Evolutionary conservation across 495 filamentous ascomycete genomes (phyloP).

Genomic region (Delitschia confertaspora): DNA sequence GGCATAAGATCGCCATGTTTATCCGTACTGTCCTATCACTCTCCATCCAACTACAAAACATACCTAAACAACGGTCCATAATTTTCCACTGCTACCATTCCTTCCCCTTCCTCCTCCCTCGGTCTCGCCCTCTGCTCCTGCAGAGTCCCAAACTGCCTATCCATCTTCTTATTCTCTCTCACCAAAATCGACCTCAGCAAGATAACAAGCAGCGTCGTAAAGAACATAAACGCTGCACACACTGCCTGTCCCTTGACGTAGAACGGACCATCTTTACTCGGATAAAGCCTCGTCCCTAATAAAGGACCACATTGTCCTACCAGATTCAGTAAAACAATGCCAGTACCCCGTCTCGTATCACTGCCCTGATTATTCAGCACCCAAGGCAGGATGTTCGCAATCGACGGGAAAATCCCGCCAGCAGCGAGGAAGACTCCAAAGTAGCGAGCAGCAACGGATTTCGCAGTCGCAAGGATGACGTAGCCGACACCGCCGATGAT

Average conservation of each 20-base stretch:
- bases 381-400: slow-evolving; percentile 29
- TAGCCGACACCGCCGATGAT: slow-evolving; percentile 63
- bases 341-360: slow-evolving; percentile 47
- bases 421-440: slow-evolving; percentile 32
- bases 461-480: slow-evolving; percentile 33
- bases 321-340: slow-evolving; percentile 49
- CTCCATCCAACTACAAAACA: slow-evolving; percentile 25
- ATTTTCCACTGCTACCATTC: slow-evolving; percentile 16
- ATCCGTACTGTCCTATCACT: too few species aligned
- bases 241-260: slow-evolving; percentile 51
- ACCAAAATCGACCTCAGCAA: slow-evolving; percentile 41
- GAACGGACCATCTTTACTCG: slow-evolving; percentile 46
- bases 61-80: slow-evolving; percentile 22
- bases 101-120: background rate
- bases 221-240: slow-evolving; percentile 51
- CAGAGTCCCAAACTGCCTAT: slow-evolving; percentile 17
- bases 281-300: slow-evolving; percentile 53
- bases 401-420: slow-evolving; percentile 31
- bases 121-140: slow-evolving; percentile 1
- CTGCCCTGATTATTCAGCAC: slow-evolving; percentile 44
- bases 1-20: too few species aligned
- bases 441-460: slow-evolving; percentile 28
- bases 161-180: slow-evolving; percentile 36
- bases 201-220: slow-evolving; percentile 41
- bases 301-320: slow-evolving; percentile 57